Percentiles rank a stretch among this genome's conserved stretches.
phyloP scores from a whole-genome alignment of 352 stramenopile species.

The Phytophthora tubulina region DNA sequence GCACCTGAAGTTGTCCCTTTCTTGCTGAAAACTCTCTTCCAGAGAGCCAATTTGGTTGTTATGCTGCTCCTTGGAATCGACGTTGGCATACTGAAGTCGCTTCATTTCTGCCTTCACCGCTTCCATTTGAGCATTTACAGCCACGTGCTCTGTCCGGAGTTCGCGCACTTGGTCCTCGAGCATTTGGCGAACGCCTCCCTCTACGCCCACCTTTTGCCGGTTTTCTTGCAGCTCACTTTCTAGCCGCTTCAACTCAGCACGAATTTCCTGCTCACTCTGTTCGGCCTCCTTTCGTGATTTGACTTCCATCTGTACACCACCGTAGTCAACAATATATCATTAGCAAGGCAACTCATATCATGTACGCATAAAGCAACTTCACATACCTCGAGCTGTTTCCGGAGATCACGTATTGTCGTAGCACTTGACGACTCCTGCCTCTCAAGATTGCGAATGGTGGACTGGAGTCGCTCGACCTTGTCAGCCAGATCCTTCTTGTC shows the following conservation, averaged over 20 bases:
- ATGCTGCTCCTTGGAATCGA: slow-evolving; percentile 53
- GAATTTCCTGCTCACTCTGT: slow-evolving; percentile 47
- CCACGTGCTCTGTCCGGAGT: slow-evolving; percentile 76
- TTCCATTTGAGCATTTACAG: slow-evolving; percentile 85
- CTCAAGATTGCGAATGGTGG: slow-evolving; percentile 59
- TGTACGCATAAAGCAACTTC: neutral
- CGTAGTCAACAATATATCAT: slow-evolving; percentile 5
- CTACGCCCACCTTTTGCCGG: slow-evolving; percentile 63
- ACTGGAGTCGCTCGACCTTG: slow-evolving; percentile 70
- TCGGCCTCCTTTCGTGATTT: slow-evolving; percentile 41
- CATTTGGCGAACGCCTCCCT: slow-evolving; percentile 74
- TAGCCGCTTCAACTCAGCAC: slow-evolving; percentile 52
- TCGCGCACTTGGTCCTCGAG: slow-evolving; percentile 78
- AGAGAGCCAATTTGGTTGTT: slow-evolving; percentile 41
- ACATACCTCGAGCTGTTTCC: slow-evolving; percentile 60
- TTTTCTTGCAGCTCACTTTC: slow-evolving; percentile 66
- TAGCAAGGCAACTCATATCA: slow-evolving; percentile 11
- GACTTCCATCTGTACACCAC: slow-evolving; percentile 35
- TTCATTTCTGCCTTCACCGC: slow-evolving; percentile 81
- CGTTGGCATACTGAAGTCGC: slow-evolving; percentile 48
- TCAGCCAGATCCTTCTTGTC: slow-evolving; percentile 76
- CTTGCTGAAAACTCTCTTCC: slow-evolving; percentile 52
- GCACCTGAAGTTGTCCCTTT: slow-evolving; percentile 46
- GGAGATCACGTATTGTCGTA: slow-evolving; percentile 58
- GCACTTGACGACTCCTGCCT: slow-evolving; percentile 56